Percentiles rank a stretch among this genome's conserved stretches.
Evolutionary conservation across 345 rosid genomes (phyloP).

Genomic region (Melastoma malabathricum): DNA sequence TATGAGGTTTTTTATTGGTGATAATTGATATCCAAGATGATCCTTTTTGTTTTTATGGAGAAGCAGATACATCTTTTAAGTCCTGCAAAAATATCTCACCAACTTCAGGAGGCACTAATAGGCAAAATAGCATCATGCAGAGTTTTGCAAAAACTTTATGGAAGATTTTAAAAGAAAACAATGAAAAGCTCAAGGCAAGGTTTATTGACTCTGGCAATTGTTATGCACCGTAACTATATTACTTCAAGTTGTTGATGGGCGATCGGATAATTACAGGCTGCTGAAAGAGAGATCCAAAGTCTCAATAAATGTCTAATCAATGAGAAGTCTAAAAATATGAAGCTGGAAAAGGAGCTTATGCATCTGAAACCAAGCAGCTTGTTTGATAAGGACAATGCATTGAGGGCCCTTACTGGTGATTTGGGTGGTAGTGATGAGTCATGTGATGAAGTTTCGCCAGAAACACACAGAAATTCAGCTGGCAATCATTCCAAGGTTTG

Average conservation of each 20-base stretch:
- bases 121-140: conserved; percentile 37
- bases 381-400: conserved; percentile 17
- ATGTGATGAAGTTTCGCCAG: conserved; percentile 6
- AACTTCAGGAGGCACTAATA: conserved; percentile 17
- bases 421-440: conserved; percentile 12
- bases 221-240: background rate
- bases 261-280: conserved; percentile 32
- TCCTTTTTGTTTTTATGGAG: too few relatives aligned
- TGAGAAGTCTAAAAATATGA: conserved; percentile 35
- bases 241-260: background rate
- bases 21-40: too few relatives aligned
- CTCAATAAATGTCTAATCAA: conserved; percentile 34
- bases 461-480: conserved; percentile 11
- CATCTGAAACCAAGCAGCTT: conserved; percentile 33
- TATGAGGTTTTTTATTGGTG: too few relatives aligned
- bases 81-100: too few relatives aligned
- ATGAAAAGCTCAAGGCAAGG: conserved; percentile 38
- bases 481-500: background rate
- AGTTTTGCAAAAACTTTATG: conserved; percentile 64
- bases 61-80: too few relatives aligned
- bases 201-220: too few relatives aligned
- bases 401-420: conserved; percentile 12
- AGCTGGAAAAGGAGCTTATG: conserved; percentile 40
- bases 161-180: conserved; percentile 68
- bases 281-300: conserved; percentile 41